Evolutionary conservation across 1,284 basidiomycete genomes (phyloP).

Genomic region (Boletus mariae): DNA sequence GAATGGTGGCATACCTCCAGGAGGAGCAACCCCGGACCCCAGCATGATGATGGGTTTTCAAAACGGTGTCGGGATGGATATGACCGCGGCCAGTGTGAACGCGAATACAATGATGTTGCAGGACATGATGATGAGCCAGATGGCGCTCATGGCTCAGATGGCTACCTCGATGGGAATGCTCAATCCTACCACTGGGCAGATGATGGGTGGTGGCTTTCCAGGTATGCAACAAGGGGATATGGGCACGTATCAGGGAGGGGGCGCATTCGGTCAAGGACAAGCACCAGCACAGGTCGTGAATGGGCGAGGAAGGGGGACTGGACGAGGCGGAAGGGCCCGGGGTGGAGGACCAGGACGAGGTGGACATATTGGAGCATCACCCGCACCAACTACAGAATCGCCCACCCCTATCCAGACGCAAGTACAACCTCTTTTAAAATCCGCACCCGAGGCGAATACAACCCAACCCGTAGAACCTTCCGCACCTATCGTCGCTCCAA

Average conservation of each 20-base stretch:
- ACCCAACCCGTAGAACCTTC: slow-evolving; percentile 28
- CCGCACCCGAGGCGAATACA: slow-evolving; percentile 31
- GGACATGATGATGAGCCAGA: slow-evolving; percentile 83
- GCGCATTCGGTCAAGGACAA: slow-evolving; percentile 38
- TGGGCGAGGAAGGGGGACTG: slow-evolving; percentile 35
- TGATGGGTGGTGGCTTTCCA: slow-evolving; percentile 46
- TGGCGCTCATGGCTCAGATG: slow-evolving; percentile 83
- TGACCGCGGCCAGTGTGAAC: slow-evolving; percentile 44
- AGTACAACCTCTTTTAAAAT: slow-evolving; percentile 22
- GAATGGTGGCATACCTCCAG: slow-evolving; percentile 42
- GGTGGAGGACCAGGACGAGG: slow-evolving; percentile 28
- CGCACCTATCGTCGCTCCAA: slow-evolving; percentile 33
- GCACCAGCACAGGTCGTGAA: slow-evolving; percentile 27
- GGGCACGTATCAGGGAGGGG: slow-evolving; percentile 42
- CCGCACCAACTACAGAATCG: slow-evolving; percentile 26
- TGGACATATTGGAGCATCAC: slow-evolving; percentile 24
- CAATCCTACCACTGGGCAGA: slow-evolving; percentile 50
- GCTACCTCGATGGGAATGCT: slow-evolving; percentile 71
- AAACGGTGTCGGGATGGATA: slow-evolving; percentile 52
- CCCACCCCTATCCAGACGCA: slow-evolving; percentile 18
- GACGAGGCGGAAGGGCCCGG: slow-evolving; percentile 39
- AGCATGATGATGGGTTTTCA: slow-evolving; percentile 60
- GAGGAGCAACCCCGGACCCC: slow-evolving; percentile 41
- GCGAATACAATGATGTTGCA: slow-evolving; percentile 69
- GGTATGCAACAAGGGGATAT: slow-evolving; percentile 59